phyloP scores from a whole-genome alignment of 495 filamentous ascomycete species.

The Letharia columbiana region DNA sequence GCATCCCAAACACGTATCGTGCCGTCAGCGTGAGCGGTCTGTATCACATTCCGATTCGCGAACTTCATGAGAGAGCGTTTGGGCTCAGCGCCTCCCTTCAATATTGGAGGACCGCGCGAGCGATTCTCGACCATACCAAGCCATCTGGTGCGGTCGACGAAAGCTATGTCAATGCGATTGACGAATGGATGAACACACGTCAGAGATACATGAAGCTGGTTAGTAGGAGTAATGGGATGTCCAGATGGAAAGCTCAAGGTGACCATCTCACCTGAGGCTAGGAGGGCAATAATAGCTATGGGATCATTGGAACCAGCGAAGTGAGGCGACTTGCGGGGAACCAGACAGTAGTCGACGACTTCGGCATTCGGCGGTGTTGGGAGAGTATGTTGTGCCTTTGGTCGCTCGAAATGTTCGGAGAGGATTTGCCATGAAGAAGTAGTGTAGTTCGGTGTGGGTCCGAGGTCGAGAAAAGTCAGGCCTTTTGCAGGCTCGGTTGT shows the following conservation, averaged over 20 bases:
- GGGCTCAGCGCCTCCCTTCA: conserved; percentile 67
- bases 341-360: conserved; percentile 71
- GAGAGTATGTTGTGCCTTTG: conserved; percentile 59
- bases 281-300: conserved; percentile 66
- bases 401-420: conserved; percentile 61
- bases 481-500: conserved; percentile 58
- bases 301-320: conserved; percentile 86
- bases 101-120: conserved; percentile 59
- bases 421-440: conserved; percentile 84
- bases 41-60: conserved; percentile 70
- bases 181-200: conserved; percentile 84
- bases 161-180: conserved; percentile 54
- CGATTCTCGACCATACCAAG: conserved; percentile 78
- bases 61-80: conserved; percentile 59
- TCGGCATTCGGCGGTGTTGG: conserved; percentile 70
- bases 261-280: conserved; percentile 78
- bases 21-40: conserved; percentile 79
- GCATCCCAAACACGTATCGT: conserved; percentile 83
- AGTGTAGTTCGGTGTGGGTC: conserved; percentile 77
- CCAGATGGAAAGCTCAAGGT: conserved; percentile 88
- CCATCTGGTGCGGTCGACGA: conserved; percentile 71
- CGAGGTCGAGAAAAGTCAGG: conserved; percentile 81
- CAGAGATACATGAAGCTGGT: conserved; percentile 76
- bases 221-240: conserved; percentile 80
- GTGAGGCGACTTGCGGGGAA: conserved; percentile 73